Conservation (phyloP, 139 green algal genomes). For the Tetraselmis striata region DNA sequence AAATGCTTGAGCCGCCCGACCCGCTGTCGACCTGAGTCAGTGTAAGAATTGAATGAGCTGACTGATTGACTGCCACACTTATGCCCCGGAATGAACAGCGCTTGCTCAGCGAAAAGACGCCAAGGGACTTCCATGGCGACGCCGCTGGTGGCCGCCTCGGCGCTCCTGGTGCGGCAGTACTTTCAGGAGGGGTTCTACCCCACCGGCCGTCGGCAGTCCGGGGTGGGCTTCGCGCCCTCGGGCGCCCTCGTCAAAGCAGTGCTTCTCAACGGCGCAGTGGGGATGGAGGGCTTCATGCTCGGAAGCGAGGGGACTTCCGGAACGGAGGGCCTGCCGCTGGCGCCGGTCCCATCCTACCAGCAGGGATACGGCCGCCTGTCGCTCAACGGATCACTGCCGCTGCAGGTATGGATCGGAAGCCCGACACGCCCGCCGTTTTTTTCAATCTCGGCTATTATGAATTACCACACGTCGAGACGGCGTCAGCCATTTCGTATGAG, state of each 20-base stretch:
- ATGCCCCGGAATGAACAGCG: too few species aligned
- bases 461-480: too few species aligned
- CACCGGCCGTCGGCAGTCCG: constrained; percentile 2
- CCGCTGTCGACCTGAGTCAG: too few species aligned
- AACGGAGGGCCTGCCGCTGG: not conserved
- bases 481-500: too few species aligned
- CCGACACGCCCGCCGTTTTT: too few species aligned
- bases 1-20: too few species aligned
- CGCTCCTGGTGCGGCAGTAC: constrained; percentile 71
- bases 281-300: constrained; percentile 38
- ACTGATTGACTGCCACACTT: too few species aligned
- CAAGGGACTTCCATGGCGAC: constrained; percentile 90
- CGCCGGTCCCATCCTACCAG: not conserved
- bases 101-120: not conserved
- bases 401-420: not conserved
- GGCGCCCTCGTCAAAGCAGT: constrained; percentile 75
- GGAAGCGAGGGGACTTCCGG: too few species aligned
- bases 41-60: too few species aligned
- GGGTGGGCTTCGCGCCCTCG: constrained; percentile 3
- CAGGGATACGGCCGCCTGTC: not conserved
- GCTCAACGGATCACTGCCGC: not conserved
- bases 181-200: constrained; percentile 67
- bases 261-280: constrained; percentile 52
- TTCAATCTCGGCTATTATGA: too few species aligned
- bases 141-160: constrained; percentile 53